phyloP scores from a whole-genome alignment of 495 filamentous ascomycete species.

The Xylaria cubensis region DNA sequence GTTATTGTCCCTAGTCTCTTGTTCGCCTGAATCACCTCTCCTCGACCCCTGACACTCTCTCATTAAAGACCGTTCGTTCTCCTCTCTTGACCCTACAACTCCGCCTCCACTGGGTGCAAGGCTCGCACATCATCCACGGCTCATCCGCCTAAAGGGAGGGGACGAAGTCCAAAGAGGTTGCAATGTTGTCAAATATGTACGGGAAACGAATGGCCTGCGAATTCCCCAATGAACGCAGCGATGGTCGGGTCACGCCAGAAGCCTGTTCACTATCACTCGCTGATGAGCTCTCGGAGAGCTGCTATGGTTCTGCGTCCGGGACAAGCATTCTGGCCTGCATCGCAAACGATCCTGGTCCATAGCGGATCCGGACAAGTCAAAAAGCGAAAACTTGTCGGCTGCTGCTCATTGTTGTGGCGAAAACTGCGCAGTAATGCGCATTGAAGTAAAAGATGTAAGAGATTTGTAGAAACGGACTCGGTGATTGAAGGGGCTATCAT shows the following conservation, averaged over 20 bases:
- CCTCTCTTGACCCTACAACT: conserved; percentile 27
- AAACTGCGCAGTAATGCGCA: conserved; percentile 36
- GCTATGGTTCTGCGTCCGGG: conserved; percentile 17
- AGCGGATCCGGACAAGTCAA: conserved; percentile 12
- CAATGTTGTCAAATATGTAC: conserved; percentile 39
- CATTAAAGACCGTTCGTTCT: conserved; percentile 23
- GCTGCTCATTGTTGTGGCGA: conserved; percentile 28
- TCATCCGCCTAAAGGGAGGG: conserved; percentile 9
- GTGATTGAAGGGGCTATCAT: conserved; percentile 35
- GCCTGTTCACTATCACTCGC: neutral
- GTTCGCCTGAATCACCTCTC: conserved; percentile 18
- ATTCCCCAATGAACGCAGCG: conserved; percentile 10
- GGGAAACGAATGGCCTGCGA: conserved; percentile 36
- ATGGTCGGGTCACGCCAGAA: conserved; percentile 5
- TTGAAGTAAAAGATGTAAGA: conserved; percentile 36
- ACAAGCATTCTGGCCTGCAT: conserved; percentile 9
- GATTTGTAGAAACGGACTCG: conserved; percentile 39
- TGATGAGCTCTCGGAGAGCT: conserved; percentile 1
- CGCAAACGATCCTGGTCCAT: conserved; percentile 17
- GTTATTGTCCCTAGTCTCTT: conserved; percentile 3
- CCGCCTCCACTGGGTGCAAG: conserved; percentile 18
- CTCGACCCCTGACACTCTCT: conserved; percentile 17
- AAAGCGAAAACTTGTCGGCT: conserved; percentile 10
- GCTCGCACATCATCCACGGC: conserved; percentile 14
- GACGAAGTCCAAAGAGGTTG: conserved; percentile 26